Conservation (phyloP, 2,329 filamentous ascomycete genomes). For the Sordariomycetes sp. region DNA sequence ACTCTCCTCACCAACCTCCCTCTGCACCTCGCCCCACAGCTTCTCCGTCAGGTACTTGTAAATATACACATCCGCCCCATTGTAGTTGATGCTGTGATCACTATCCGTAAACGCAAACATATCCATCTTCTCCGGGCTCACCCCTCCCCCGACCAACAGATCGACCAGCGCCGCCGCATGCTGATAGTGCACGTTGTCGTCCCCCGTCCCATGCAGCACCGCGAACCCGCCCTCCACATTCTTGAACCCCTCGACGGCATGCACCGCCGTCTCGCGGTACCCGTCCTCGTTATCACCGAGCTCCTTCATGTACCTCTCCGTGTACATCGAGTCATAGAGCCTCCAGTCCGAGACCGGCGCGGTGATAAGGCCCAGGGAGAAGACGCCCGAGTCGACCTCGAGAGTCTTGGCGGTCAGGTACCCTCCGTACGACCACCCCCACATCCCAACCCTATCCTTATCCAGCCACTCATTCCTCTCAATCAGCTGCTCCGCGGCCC, state of each 20-base stretch:
- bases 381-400: slow-evolving; percentile 45
- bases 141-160: slow-evolving; percentile 41
- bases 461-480: slow-evolving; percentile 40
- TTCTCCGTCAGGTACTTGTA: slow-evolving; percentile 50
- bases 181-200: slow-evolving; percentile 63
- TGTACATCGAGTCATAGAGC: slow-evolving; percentile 60
- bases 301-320: slow-evolving; percentile 60
- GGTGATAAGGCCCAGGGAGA: slow-evolving; percentile 49
- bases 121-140: slow-evolving; percentile 47
- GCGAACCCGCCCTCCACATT: slow-evolving; percentile 45
- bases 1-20: slow-evolving; percentile 21
- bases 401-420: slow-evolving; percentile 55
- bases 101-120: slow-evolving; percentile 53
- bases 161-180: slow-evolving; percentile 49
- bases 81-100: slow-evolving; percentile 47
- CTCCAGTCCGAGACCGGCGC: slow-evolving; percentile 57
- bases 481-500: slow-evolving; percentile 44
- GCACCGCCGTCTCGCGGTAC: slow-evolving; percentile 48
- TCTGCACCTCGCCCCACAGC: slow-evolving; percentile 47
- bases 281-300: slow-evolving; percentile 39
- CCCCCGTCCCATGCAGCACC: slow-evolving; percentile 52
- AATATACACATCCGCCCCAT: slow-evolving; percentile 39
- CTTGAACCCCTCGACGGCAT: slow-evolving; percentile 45
- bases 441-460: slow-evolving; percentile 46
- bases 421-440: slow-evolving; percentile 57